Percentiles rank a stretch among this genome's conserved stretches.
phyloP scores from a whole-genome alignment of 1,284 basidiomycete genomes.

The Trichosporon coremiiforme region DNA sequence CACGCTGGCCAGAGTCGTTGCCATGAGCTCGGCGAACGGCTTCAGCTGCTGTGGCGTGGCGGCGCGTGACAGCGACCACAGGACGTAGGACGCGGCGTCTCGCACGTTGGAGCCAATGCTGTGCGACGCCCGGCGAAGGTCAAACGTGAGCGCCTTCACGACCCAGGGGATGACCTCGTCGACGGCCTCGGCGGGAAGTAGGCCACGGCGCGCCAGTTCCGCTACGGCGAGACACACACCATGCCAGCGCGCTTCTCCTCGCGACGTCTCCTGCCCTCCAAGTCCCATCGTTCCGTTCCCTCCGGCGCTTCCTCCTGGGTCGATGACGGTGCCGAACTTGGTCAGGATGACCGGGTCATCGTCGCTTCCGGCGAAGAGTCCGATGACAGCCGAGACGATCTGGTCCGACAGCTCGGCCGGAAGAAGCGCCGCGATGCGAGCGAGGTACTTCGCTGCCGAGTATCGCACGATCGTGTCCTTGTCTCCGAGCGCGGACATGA shows the following conservation, averaged over 20 bases:
- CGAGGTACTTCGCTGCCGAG: constrained; percentile 90
- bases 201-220: constrained; percentile 81
- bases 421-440: constrained; percentile 78
- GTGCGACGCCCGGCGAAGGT: constrained; percentile 85
- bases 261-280: constrained; percentile 64
- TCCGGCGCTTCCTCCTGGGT: constrained; percentile 63
- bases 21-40: constrained; percentile 68
- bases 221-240: constrained; percentile 90
- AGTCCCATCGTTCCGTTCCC: constrained; percentile 62
- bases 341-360: constrained; percentile 51
- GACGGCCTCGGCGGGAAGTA: constrained; percentile 66
- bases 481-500: constrained; percentile 78
- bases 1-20: constrained; percentile 72
- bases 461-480: constrained; percentile 96
- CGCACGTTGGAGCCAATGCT: constrained; percentile 92
- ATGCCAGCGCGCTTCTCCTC: constrained; percentile 89
- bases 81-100: constrained; percentile 89
- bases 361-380: constrained; percentile 62
- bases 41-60: constrained; percentile 65
- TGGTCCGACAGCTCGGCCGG: constrained; percentile 75
- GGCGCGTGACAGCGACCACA: constrained; percentile 90
- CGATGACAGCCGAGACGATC: constrained; percentile 76
- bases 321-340: constrained; percentile 45
- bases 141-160: constrained; percentile 85
- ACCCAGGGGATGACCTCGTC: constrained; percentile 72